phyloP scores from a whole-genome alignment of 371 early-diverging fungal species.

The Lichtheimia ornata region DNA sequence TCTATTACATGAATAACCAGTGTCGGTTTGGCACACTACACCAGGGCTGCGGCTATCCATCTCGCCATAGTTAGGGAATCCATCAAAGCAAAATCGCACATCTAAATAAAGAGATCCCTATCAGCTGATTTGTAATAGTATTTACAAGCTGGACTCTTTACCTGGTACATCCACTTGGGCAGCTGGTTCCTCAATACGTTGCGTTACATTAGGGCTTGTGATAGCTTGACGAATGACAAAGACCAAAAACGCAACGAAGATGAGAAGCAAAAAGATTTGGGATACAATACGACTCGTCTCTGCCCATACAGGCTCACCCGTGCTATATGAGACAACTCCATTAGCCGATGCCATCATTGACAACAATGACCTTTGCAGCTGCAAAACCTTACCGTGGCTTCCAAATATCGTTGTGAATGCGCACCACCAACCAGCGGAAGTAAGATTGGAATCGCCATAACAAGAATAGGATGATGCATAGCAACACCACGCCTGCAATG shows the following conservation, averaged over 20 bases:
- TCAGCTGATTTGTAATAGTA: no score
- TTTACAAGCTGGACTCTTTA: constrained; percentile 10
- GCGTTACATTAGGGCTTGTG: constrained; percentile 45
- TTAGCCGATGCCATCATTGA: not conserved
- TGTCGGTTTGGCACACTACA: constrained; percentile 39
- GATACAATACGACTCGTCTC: constrained; percentile 44
- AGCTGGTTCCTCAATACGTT: constrained; percentile 33
- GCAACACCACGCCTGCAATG: constrained; percentile 32
- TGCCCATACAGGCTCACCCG: constrained; percentile 54
- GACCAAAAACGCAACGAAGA: constrained; percentile 39
- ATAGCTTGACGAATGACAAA: constrained; percentile 51
- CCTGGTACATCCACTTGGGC: constrained; percentile 40
- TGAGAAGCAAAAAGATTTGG: constrained; percentile 42
- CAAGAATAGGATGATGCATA: constrained; percentile 38
- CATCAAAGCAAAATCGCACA: constrained; percentile 53
- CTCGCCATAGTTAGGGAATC: constrained; percentile 24
- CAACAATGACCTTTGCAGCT: not conserved
- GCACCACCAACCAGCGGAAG: constrained; percentile 34
- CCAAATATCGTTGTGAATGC: constrained; percentile 49
- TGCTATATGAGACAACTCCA: constrained; percentile 13
- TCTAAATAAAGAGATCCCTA: constrained; percentile 19
- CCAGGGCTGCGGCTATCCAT: constrained; percentile 21
- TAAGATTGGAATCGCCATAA: constrained; percentile 44
- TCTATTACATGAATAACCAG: constrained; percentile 32
- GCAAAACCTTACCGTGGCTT: constrained; percentile 37